These are phyloP conservation scores for Sugiyamaella grinbergsii DNA, from an alignment of 1,139 yeast species.

Conservation along the genomic window DNA sequence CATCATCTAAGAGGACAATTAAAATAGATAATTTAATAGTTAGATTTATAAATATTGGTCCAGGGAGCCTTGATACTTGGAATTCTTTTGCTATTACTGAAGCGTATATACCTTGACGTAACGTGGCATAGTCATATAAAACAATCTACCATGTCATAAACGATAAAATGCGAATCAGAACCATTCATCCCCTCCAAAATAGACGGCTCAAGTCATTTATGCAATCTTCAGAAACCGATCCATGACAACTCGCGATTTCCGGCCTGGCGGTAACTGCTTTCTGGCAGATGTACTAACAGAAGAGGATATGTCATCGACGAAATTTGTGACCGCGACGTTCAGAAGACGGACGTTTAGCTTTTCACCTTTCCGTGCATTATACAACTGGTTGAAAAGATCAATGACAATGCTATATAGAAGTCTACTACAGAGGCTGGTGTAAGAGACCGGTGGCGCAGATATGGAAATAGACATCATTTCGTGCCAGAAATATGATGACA, in stretches of 20 bases:
- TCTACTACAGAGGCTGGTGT: background rate
- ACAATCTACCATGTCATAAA: no score
- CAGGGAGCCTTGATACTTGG: no score
- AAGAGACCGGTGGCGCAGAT: constrained; percentile 1
- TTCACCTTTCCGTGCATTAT: constrained; percentile 1
- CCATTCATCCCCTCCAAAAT: no score
- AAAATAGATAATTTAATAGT: no score
- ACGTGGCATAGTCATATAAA: no score
- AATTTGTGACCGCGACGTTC: constrained; percentile 22
- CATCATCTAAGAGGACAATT: no score
- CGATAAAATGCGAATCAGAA: no score
- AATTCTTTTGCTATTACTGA: no score
- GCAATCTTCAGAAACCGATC: constrained; percentile 13
- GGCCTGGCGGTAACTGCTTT: background rate
- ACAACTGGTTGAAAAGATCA: constrained; percentile 8
- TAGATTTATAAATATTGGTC: no score
- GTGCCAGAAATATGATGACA: constrained; percentile 5
- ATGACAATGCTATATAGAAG: constrained; percentile 3
- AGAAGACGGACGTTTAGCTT: constrained; percentile 18
- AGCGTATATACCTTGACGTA: no score
- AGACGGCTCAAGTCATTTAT: background rate
- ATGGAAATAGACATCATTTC: constrained; percentile 5
- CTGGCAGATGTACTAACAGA: background rate
- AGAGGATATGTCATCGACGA: constrained; percentile 6
- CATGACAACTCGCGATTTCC: constrained; percentile 17